Evolutionary conservation across 257 asterid genomes (phyloP).

Genomic region (Cynanchum wilfordii): DNA sequence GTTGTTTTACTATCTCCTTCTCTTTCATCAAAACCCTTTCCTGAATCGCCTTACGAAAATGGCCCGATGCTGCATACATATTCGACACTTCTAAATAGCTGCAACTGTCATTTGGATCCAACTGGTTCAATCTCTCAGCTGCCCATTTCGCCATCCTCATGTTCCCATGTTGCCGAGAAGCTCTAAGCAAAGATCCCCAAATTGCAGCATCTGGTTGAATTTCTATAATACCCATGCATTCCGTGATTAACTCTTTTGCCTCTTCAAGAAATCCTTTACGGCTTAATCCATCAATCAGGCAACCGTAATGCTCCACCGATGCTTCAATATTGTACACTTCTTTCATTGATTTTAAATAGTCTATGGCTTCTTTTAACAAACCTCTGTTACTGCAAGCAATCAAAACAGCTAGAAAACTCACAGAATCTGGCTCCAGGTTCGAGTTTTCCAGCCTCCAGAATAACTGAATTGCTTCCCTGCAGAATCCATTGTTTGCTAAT

Average conservation of each 20-base stretch:
- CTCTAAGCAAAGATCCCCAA: slow-evolving; percentile 60
- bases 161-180: slow-evolving; percentile 34
- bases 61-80: slow-evolving; percentile 49
- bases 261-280: slow-evolving; percentile 62
- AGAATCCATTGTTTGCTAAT: slow-evolving; percentile 54
- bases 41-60: slow-evolving; percentile 39
- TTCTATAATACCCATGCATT: slow-evolving; percentile 44
- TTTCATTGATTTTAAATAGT: slow-evolving; percentile 39
- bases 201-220: slow-evolving; percentile 46
- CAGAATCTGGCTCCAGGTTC: slow-evolving; percentile 42
- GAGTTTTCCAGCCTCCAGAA: slow-evolving; percentile 39
- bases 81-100: slow-evolving; percentile 58
- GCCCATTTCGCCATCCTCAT: slow-evolving; percentile 51
- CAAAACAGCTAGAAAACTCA: slow-evolving; percentile 44
- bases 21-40: slow-evolving; percentile 51
- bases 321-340: slow-evolving; percentile 39
- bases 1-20: slow-evolving; percentile 40
- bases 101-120: slow-evolving; percentile 46
- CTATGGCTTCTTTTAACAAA: slow-evolving; percentile 42
- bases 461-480: slow-evolving; percentile 38
- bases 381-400: slow-evolving; percentile 56
- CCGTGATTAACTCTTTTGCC: slow-evolving; percentile 38
- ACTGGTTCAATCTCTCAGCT: slow-evolving; percentile 31
- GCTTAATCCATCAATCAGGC: slow-evolving; percentile 62
- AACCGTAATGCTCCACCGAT: slow-evolving; percentile 54